These are phyloP conservation scores for Penicillium sp. DNA, from an alignment of 2,329 filamentous ascomycete species.

Conservation along the genomic window DNA sequence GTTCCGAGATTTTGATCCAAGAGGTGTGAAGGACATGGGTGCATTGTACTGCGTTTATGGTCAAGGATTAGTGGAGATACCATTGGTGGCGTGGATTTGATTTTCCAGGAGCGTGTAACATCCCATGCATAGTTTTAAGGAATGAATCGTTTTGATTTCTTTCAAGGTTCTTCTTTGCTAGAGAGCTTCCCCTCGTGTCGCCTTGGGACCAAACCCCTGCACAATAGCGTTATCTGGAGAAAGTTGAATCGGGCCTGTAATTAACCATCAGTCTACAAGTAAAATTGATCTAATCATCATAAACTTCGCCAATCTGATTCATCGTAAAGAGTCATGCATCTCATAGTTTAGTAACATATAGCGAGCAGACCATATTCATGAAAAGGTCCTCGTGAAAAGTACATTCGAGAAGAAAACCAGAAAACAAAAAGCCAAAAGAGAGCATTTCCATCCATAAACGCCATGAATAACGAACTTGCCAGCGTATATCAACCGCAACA, in stretches of 20 bases:
- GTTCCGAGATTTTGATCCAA: constrained; percentile 17
- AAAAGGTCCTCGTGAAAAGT: constrained; percentile 17
- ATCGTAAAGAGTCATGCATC: constrained; percentile 10
- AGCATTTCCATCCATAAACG: constrained; percentile 4
- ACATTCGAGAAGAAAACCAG: constrained; percentile 13
- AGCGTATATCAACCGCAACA: background rate
- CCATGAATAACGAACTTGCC: constrained; percentile 2
- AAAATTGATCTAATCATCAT: background rate
- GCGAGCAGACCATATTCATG: constrained; percentile 16
- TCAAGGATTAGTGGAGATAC: constrained; percentile 22
- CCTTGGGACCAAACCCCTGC: no score
- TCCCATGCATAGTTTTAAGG: constrained; percentile 3
- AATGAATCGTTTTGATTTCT: background rate
- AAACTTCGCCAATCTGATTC: background rate
- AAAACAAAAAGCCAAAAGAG: background rate
- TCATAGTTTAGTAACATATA: constrained; percentile 8
- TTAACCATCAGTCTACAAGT: background rate
- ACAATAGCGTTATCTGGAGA: background rate
- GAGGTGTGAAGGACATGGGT: constrained; percentile 19
- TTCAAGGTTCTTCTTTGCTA: background rate
- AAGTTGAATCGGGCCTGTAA: background rate
- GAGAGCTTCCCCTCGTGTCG: no score
- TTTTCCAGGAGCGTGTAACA: constrained; percentile 14
- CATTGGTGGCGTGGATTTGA: constrained; percentile 24
- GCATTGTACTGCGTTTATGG: constrained; percentile 24